Evolutionary conservation across 2,329 filamentous ascomycete species (phyloP), one percentile per base, ranked within the genome.

Genomic region (Penicillium sp.): DNA sequence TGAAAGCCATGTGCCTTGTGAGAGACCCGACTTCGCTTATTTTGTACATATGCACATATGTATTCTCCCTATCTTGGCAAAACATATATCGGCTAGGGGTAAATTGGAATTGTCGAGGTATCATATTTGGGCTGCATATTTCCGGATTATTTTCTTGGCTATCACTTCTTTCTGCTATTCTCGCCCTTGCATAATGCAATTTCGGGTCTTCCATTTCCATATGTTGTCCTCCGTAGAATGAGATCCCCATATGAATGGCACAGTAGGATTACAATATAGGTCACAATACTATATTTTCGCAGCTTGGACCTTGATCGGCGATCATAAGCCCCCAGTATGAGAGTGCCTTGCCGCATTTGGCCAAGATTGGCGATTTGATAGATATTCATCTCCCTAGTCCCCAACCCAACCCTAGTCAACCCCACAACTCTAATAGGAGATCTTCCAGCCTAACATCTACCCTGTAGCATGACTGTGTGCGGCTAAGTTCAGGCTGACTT

Each of bases 331-430:
- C 47, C 45, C 9, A 42, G 22, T 49, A 13, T 29, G 26, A 39
- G n/a, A 31, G 29, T 56, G 22, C 45, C 56, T 56, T 53, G 24
- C 45, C 37, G 35, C 24, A 32, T 46, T 20, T 32, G 52, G 56
- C 32, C 31, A 22, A 37, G 6, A 39, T 49, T 31, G 32, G 37
- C 35, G 34, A 44, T 51, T 26, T 29, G 18, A 55, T 10, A 40
- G 13, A 45, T 13, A 13, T 34, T 24, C 24, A 10, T 18, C 4
- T 38, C n/a, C 14, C 39, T 7, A 4, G 14, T 22, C 29, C 29
- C 18, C 29, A 34, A 6, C 29, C 18, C 43, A 34, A 6, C 29
- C 18, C 43, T 45, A 48, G 40, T 34, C 35, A 31, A 39, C 20
- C 26, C 37, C 46, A 48, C 53, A 42, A 29, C 35, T 50, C 31